Conservation (phyloP, 2,329 filamentous ascomycete genomes). For the Sclerotinia glacialis region DNA sequence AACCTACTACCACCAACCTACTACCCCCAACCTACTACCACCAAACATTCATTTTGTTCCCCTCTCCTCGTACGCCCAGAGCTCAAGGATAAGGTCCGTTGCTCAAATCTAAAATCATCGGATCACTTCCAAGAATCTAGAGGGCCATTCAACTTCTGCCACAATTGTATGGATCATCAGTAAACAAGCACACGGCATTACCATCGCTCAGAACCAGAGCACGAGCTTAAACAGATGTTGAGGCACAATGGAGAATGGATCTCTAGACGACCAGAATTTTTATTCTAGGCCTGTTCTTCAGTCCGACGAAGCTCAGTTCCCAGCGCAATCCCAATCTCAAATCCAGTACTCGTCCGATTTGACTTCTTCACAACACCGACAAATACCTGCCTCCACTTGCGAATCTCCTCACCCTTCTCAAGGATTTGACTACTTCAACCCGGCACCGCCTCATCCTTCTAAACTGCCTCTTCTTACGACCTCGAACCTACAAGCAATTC, state of each 20-base stretch:
- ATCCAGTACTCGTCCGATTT: constrained; percentile 26
- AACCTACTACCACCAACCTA: constrained; percentile 5
- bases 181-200: constrained; percentile 20
- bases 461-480: constrained; percentile 35
- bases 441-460: constrained; percentile 33
- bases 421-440: constrained; percentile 27
- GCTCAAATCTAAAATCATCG: constrained; percentile 15
- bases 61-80: constrained; percentile 9
- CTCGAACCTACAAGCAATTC: constrained; percentile 32
- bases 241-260: constrained; percentile 38
- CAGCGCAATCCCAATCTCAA: constrained; percentile 14
- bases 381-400: constrained; percentile 25
- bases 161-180: constrained; percentile 24
- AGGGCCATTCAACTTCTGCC: constrained; percentile 23
- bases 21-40: constrained; percentile 7
- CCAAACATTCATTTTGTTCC: constrained; percentile 6
- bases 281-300: constrained; percentile 33
- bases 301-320: constrained; percentile 16
- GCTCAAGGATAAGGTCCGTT: constrained; percentile 21
- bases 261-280: constrained; percentile 39
- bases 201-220: constrained; percentile 15
- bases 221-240: constrained; percentile 33
- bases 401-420: constrained; percentile 24
- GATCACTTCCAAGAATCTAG: constrained; percentile 13
- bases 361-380: constrained; percentile 26